These are phyloP conservation scores for Aspergillus terreus DNA, from an alignment of 2,329 filamentous ascomycete genomes.

Conservation along the genomic window DNA sequence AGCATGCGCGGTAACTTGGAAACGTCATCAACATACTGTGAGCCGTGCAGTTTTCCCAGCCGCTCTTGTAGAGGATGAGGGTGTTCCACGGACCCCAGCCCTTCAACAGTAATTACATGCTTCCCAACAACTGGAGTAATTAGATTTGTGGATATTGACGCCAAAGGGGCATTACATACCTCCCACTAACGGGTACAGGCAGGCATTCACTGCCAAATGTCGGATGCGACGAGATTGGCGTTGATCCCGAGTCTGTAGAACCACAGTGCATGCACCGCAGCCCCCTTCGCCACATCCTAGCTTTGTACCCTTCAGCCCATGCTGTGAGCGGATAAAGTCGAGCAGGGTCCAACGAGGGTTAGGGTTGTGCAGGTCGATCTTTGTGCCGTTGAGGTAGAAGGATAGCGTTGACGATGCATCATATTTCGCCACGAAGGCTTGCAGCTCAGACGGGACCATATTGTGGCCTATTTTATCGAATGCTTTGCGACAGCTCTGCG, in stretches of 20 bases:
- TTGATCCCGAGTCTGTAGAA: conserved; percentile 30
- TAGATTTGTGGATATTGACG: background rate
- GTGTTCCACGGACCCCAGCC: conserved; percentile 73
- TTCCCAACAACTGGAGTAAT: conserved; percentile 68
- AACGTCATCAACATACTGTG: conserved; percentile 47
- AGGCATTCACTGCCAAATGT: conserved; percentile 85
- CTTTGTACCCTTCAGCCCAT: conserved; percentile 81
- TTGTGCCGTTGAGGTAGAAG: conserved; percentile 86
- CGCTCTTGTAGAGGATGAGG: conserved; percentile 82
- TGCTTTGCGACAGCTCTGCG: background rate
- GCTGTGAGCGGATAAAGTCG: conserved; percentile 64
- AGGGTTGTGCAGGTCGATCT: conserved; percentile 60
- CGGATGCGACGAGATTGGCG: conserved; percentile 72
- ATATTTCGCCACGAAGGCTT: background rate
- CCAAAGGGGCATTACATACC: conserved; percentile 6
- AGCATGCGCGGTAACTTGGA: background rate
- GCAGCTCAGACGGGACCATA: background rate
- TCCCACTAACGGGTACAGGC: conserved; percentile 79
- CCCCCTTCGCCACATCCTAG: conserved; percentile 70
- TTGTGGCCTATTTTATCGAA: background rate
- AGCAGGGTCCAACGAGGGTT: conserved; percentile 82
- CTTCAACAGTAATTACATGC: conserved; percentile 89
- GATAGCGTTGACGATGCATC: conserved; percentile 53
- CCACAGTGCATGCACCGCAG: conserved; percentile 86
- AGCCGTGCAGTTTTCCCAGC: conserved; percentile 80